phyloP scores from a whole-genome alignment of 768 basidiomycete genomes.

The Kondoa subrosea region DNA sequence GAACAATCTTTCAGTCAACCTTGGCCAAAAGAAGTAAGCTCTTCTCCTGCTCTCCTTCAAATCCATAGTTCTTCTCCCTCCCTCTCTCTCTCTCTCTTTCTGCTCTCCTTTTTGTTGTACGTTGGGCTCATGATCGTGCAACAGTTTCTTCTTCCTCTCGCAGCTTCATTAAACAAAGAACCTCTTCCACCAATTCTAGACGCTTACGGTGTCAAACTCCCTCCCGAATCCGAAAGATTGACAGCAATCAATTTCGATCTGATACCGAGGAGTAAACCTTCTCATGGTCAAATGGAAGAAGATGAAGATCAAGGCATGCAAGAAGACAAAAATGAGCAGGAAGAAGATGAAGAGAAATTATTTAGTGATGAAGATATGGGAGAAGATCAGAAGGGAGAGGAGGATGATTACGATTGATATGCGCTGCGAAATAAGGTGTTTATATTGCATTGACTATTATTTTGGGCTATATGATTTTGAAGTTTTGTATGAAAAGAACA shows the following conservation, averaged over 20 bases:
- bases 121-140: not conserved
- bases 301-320: not conserved
- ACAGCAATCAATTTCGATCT: constrained; percentile 35
- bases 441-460: no score
- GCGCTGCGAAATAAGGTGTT: no score
- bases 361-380: not conserved
- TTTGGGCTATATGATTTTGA: no score
- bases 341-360: not conserved
- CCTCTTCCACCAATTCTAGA: constrained; percentile 35
- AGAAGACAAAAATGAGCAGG: not conserved
- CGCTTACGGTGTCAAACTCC: constrained; percentile 35
- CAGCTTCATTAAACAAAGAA: constrained; percentile 34
- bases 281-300: not conserved
- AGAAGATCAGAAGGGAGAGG: not conserved
- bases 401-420: no score
- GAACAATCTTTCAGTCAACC: constrained; percentile 33
- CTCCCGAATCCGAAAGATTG: constrained; percentile 32
- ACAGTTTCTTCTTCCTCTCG: constrained; percentile 34
- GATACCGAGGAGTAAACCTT: constrained; percentile 23
- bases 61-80: not conserved
- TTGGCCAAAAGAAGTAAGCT: constrained; percentile 35
- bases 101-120: not conserved
- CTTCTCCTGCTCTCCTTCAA: not conserved
- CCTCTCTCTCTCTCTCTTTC: constrained; percentile 1
- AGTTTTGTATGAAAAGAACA: no score